Conservation (phyloP, 306 rosid species). For the Datisca glomerata region DNA sequence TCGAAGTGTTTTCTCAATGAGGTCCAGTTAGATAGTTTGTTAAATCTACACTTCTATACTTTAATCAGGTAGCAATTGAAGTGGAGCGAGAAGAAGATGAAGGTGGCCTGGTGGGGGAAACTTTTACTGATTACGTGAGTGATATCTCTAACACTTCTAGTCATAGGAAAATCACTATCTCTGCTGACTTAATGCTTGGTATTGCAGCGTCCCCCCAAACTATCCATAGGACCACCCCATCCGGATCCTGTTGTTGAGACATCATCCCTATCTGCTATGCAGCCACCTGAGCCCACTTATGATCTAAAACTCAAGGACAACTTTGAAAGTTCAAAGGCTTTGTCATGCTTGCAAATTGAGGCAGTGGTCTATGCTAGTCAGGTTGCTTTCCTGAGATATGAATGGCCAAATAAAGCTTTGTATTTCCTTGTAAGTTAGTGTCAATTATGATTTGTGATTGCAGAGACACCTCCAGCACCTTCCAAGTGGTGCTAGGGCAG, state of each 20-base stretch:
- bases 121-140: constrained; percentile 97
- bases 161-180: constrained; percentile 5
- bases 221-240: constrained; percentile 86
- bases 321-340: constrained; percentile 50
- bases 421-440: constrained; percentile 22
- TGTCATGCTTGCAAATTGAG: constrained; percentile 97
- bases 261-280: constrained; percentile 93
- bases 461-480: constrained; percentile 95
- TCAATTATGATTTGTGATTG: constrained; percentile 30
- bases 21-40: not conserved
- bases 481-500: constrained; percentile 63
- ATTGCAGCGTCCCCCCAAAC: constrained; percentile 86
- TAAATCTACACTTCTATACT: constrained; percentile 10
- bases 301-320: constrained; percentile 57
- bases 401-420: constrained; percentile 10
- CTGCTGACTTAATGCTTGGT: constrained; percentile 14
- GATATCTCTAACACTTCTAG: not conserved
- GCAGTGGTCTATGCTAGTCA: constrained; percentile 94
- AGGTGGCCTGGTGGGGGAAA: constrained; percentile 91
- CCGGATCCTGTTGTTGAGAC: constrained; percentile 98
- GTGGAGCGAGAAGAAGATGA: constrained; percentile 98
- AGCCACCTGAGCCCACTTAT: constrained; percentile 97
- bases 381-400: constrained; percentile 51
- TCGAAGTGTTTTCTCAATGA: not conserved
- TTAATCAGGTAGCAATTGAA: constrained; percentile 79